Percentiles rank a stretch among this genome's conserved stretches.
phyloP scores from a whole-genome alignment of 208 protist genomes.

The Crithidia bombi region DNA sequence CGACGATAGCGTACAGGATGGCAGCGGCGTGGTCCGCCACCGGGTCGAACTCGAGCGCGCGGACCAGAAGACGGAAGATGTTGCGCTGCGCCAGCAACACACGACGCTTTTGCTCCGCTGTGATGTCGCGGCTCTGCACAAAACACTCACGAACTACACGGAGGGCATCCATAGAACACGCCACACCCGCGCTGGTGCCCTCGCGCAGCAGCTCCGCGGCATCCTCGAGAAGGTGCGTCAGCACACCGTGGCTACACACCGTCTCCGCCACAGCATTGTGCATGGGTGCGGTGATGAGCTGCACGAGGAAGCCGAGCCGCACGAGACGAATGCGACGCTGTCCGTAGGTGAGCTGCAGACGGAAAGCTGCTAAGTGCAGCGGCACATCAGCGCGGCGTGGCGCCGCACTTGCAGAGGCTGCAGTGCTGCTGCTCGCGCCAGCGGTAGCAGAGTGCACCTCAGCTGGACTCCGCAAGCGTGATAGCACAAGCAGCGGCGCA shows the following conservation, averaged over 20 bases:
- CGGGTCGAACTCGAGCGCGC: conserved; percentile 68
- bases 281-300: conserved; percentile 61
- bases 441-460: not conserved
- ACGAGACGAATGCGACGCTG: conserved; percentile 76
- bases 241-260: conserved; percentile 73
- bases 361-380: conserved; percentile 74
- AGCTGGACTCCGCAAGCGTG: conserved; percentile 58
- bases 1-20: conserved; percentile 69
- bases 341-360: conserved; percentile 75
- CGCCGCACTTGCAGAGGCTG: not conserved
- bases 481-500: conserved; percentile 70
- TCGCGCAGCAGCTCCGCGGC: conserved; percentile 85
- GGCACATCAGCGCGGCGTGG: conserved; percentile 51
- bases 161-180: conserved; percentile 52
- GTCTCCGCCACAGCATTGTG: conserved; percentile 39
- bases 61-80: conserved; percentile 82
- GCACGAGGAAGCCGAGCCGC: conserved; percentile 69
- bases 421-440: not conserved
- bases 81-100: conserved; percentile 82
- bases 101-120: conserved; percentile 53
- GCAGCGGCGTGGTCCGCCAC: conserved; percentile 64
- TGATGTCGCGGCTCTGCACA: conserved; percentile 52
- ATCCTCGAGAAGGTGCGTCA: conserved; percentile 86
- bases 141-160: conserved; percentile 70
- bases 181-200: conserved; percentile 62